Conservation (phyloP, 495 filamentous ascomycete species). For the Neurospora terricola region DNA sequence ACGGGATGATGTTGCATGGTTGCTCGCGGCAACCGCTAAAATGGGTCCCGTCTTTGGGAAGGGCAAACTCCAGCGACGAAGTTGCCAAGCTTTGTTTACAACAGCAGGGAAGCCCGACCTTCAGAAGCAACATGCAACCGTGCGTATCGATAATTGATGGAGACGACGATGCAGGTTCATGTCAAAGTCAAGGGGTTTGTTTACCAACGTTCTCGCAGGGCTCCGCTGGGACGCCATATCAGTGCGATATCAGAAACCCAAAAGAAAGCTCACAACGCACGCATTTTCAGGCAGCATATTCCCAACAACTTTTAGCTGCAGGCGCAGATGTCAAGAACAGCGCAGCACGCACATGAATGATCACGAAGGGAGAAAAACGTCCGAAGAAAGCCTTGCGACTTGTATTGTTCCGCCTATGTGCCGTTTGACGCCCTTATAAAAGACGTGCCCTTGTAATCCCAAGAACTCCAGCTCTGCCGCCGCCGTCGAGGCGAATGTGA, state of each 20-base stretch:
- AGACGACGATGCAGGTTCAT: neutral
- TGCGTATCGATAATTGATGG: neutral
- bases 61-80: neutral
- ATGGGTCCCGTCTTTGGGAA: neutral
- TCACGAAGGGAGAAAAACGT: constrained; percentile 1
- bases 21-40: constrained; percentile 18
- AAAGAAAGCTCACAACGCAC: neutral
- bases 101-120: neutral
- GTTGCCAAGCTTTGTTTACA: constrained; percentile 1
- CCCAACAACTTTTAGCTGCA: neutral
- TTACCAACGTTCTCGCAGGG: neutral
- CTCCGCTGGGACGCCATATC: neutral
- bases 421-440: constrained; percentile 1
- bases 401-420: constrained; percentile 18
- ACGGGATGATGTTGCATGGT: constrained; percentile 2
- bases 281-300: neutral
- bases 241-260: neutral
- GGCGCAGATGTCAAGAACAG: neutral
- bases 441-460: constrained; percentile 7
- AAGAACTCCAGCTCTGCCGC: constrained; percentile 11
- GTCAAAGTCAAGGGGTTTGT: neutral
- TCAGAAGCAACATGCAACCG: neutral
- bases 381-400: constrained; percentile 16
- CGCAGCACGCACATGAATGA: neutral
- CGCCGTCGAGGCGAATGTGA: constrained; percentile 1